Base-by-base conservation (phyloP, 2,329 filamentous ascomycete species). In the Xylaria sp. region DNA sequence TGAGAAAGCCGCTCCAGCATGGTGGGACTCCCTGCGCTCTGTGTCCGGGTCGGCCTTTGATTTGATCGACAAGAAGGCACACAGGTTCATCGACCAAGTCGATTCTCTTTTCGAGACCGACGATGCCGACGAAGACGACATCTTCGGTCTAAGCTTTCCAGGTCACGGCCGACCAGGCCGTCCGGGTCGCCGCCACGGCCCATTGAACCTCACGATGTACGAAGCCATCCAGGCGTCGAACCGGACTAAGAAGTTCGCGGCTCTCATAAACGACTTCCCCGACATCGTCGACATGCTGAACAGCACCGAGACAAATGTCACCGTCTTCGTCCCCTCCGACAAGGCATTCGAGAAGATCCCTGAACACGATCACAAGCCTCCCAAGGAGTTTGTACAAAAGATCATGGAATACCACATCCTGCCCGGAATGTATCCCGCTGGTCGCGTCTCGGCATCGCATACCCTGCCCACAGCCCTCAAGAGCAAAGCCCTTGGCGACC, bases 321-420 rank as follows among this genome's bases (percentile, higher is more conserved):
- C 94, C 0, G 81, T 96, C 60, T 97, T 97, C 75, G 92, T 92
- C 1, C 94, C 94, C 0, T 89, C 88, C 0, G 89, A 97, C 78
- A 82, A 85, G 59, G 93, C 93, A 0, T 95, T 98, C 74, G 88
- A 91, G 70, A 82, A 86, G 72, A 80, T 89, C 27, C 86, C 86
- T 1, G 75, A 84, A 23, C 77, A 84, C 79, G 75, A 62, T 32
- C 58, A 84, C 71, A 89, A 93, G 81, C 90, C 90, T 4, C 86
- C 86, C 65, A 91, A 93, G 79, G 90, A 95, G 74, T 81, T 90
- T 54, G 78, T 97, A 69, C 88, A 92, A 81, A 84, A 85, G 62
- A 77, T 94, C 5, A 81, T 97, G 1, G 81, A 86, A 54, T 97
- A 98, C 80, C 94, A 97, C 75, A 81, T 97, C 71, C 87, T 89